These are phyloP conservation scores for Lenzites betulinus DNA, from an alignment of 768 basidiomycete species.

Conservation along the genomic window DNA sequence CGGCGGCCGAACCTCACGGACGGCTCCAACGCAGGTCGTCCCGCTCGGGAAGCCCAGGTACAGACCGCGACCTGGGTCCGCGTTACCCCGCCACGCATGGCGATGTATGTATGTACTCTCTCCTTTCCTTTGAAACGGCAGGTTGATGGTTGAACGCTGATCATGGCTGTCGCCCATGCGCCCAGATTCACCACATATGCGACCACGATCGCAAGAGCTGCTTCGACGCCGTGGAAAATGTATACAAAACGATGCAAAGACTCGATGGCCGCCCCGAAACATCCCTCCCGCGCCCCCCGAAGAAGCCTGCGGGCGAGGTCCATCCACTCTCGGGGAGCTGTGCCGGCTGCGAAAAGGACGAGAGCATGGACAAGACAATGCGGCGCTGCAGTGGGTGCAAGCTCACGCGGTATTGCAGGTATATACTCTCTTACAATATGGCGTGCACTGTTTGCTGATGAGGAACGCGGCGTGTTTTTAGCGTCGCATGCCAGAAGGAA, in stretches of 20 bases:
- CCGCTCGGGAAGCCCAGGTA: constrained; percentile 18
- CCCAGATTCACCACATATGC: constrained; percentile 22
- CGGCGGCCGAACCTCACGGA: neutral
- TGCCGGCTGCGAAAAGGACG: constrained; percentile 16
- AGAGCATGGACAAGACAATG: neutral
- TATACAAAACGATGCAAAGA: constrained; percentile 2
- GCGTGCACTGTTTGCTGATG: neutral
- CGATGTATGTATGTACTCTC: constrained; percentile 16
- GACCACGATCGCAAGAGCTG: constrained; percentile 10
- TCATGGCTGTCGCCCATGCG: neutral
- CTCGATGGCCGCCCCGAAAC: neutral
- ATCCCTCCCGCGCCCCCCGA: neutral
- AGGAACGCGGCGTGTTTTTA: neutral
- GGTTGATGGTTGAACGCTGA: too few relatives aligned
- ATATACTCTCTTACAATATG: neutral
- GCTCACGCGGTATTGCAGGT: constrained; percentile 25
- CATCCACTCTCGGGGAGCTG: constrained; percentile 23
- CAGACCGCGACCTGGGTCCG: constrained; percentile 12
- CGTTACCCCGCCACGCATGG: constrained; percentile 13
- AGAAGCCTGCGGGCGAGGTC: neutral
- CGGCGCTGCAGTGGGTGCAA: constrained; percentile 18
- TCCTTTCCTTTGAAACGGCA: too few relatives aligned
- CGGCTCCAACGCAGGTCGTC: constrained; percentile 4
- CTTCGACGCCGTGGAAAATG: neutral
- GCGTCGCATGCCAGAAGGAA: constrained; percentile 17